These are phyloP conservation scores for Mesembryanthemum crystallinum DNA, from an alignment of 148 eudicot species.

Conservation along the genomic window DNA sequence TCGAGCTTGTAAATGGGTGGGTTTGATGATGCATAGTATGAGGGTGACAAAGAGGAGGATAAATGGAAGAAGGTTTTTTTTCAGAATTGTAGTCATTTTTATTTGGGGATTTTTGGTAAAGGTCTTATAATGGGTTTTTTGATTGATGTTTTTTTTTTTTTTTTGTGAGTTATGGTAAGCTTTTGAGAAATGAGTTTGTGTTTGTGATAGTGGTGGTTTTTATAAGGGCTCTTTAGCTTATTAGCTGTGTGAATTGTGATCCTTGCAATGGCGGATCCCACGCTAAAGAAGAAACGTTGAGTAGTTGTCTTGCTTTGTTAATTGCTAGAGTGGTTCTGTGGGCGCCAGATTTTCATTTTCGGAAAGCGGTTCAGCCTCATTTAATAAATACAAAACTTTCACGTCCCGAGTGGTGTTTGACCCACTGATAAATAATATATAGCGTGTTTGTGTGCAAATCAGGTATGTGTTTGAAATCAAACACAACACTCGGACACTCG, in stretches of 20 bases:
- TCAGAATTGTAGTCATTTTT: slow-evolving; percentile 13
- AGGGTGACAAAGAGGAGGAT: slow-evolving; percentile 7
- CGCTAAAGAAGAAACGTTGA: not conserved
- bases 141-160: not conserved
- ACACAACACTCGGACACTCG: too few species aligned
- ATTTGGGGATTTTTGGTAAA: not conserved
- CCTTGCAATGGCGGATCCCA: slow-evolving; percentile 11
- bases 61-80: not conserved
- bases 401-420: too few species aligned
- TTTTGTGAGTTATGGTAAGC: too few species aligned
- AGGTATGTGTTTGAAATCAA: too few species aligned
- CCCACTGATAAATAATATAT: too few species aligned
- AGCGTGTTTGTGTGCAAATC: too few species aligned
- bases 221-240: too few species aligned
- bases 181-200: too few species aligned
- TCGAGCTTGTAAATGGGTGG: not conserved
- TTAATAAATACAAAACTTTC: too few species aligned
- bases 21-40: not conserved
- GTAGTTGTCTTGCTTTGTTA: not conserved
- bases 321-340: not conserved
- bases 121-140: too few species aligned
- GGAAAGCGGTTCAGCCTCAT: too few species aligned
- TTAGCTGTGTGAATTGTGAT: not conserved
- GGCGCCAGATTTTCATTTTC: not conserved
- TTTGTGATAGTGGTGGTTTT: too few species aligned